Conservation (phyloP, 129 eudicot species). For the Smallanthus sonchifolius region DNA sequence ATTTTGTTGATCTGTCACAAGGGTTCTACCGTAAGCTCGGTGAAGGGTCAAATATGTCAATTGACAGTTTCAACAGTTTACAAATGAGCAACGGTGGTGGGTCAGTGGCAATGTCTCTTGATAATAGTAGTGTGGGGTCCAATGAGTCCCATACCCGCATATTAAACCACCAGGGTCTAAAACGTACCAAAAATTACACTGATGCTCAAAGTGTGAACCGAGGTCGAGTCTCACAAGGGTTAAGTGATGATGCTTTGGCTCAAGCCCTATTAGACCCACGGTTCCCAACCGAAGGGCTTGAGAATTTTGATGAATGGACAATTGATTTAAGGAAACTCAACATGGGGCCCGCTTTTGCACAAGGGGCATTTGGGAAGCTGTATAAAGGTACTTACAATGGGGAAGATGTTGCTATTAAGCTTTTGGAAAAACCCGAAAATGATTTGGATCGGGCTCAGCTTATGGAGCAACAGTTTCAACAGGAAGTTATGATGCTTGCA, state of each 20-base stretch:
- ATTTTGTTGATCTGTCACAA: slow-evolving; percentile 55
- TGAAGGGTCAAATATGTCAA: slow-evolving; percentile 86
- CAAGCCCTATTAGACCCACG: slow-evolving; percentile 71
- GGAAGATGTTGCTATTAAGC: slow-evolving; percentile 85
- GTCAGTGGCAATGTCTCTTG: slow-evolving; percentile 90
- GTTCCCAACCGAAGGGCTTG: slow-evolving; percentile 62
- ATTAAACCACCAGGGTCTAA: slow-evolving; percentile 81
- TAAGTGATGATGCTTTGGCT: slow-evolving; percentile 80
- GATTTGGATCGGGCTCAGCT: slow-evolving; percentile 75
- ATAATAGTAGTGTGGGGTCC: slow-evolving; percentile 85
- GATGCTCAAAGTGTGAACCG: slow-evolving; percentile 65
- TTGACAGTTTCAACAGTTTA: slow-evolving; percentile 75
- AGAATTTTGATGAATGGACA: slow-evolving; percentile 81
- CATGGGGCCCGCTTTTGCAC: slow-evolving; percentile 94
- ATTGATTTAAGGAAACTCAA: slow-evolving; percentile 67
- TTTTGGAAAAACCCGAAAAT: slow-evolving; percentile 86
- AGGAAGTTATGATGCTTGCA: slow-evolving; percentile 96
- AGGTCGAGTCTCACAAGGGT: slow-evolving; percentile 59
- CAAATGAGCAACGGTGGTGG: slow-evolving; percentile 87
- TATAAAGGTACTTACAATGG: slow-evolving; percentile 84
- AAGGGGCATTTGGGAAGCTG: slow-evolving; percentile 90
- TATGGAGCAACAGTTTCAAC: slow-evolving; percentile 99
- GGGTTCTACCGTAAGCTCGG: slow-evolving; percentile 72
- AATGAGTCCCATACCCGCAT: slow-evolving; percentile 87
- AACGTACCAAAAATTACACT: slow-evolving; percentile 55